phyloP scores from a whole-genome alignment of 2,329 filamentous ascomycete genomes.

The Eutypa lata region DNA sequence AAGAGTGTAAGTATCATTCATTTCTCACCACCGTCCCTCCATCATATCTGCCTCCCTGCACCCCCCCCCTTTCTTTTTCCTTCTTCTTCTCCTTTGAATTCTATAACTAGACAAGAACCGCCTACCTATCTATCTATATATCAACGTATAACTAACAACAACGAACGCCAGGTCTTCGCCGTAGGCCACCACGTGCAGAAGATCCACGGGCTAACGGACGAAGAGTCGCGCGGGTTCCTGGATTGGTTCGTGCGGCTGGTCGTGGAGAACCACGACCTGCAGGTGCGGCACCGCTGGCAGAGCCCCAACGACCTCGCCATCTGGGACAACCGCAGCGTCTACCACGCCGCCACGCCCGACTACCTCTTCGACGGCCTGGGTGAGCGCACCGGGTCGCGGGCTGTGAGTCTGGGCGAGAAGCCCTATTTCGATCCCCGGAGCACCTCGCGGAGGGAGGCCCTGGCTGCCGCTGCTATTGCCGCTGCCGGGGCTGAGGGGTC shows the following conservation, averaged over 20 bases:
- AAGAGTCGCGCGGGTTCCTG: conserved; percentile 19
- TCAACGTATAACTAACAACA: not conserved
- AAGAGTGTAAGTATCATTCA: conserved; percentile 38
- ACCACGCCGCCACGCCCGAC: conserved; percentile 54
- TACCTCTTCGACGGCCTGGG: conserved; percentile 40
- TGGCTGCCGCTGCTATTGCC: conserved; percentile 18
- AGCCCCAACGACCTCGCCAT: conserved; percentile 40
- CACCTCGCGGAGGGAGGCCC: conserved; percentile 38
- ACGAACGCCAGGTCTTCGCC: conserved; percentile 19
- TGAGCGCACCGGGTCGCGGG: conserved; percentile 41
- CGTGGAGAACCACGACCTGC: conserved; percentile 27
- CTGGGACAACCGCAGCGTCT: conserved; percentile 55
- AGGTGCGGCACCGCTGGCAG: conserved; percentile 31
- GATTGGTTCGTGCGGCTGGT: conserved; percentile 24
- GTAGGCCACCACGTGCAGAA: conserved; percentile 23
- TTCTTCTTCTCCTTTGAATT: not conserved
- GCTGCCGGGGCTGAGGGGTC: not conserved
- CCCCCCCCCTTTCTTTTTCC: not conserved
- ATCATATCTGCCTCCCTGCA: not conserved
- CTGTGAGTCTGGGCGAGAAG: conserved; percentile 48
- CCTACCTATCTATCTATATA: too few relatives aligned
- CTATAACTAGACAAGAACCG: not conserved
- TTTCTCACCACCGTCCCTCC: conserved; percentile 31
- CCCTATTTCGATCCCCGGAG: conserved; percentile 48
- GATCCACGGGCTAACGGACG: conserved; percentile 22